Conservation (phyloP, 495 filamentous ascomycete species). For the Cudoniella acicularis region DNA sequence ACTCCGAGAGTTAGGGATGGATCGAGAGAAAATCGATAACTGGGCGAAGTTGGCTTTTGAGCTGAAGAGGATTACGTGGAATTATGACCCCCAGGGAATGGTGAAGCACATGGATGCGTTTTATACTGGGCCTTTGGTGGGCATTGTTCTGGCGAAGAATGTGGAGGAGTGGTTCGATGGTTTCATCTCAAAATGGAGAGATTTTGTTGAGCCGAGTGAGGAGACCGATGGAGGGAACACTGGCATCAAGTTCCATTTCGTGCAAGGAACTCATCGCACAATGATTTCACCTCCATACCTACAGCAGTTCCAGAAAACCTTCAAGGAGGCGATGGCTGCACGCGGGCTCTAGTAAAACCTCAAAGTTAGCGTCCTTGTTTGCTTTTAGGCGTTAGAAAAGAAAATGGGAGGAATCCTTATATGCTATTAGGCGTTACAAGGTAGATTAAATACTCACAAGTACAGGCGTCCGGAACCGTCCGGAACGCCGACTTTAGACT, state of each 20-base stretch:
- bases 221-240: background rate
- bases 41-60: conserved; percentile 41
- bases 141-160: conserved; percentile 29
- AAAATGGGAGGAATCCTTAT: no score
- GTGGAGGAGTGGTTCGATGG: conserved; percentile 41
- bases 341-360: no score
- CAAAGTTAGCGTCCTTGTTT: no score
- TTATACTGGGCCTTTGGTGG: conserved; percentile 38
- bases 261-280: conserved; percentile 39
- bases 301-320: conserved; percentile 26
- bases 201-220: conserved; percentile 29
- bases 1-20: conserved; percentile 37
- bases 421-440: no score
- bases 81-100: conserved; percentile 47
- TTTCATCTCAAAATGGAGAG: conserved; percentile 40
- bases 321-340: conserved; percentile 27
- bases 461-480: no score
- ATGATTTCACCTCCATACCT: conserved; percentile 37
- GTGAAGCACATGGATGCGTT: conserved; percentile 49
- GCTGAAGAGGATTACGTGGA: conserved; percentile 41
- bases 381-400: no score
- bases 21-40: conserved; percentile 23
- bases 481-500: no score
- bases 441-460: no score
- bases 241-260: conserved; percentile 28